Conservation (phyloP, 2,329 filamentous ascomycete species). For the Diaporthe vaccinii region DNA sequence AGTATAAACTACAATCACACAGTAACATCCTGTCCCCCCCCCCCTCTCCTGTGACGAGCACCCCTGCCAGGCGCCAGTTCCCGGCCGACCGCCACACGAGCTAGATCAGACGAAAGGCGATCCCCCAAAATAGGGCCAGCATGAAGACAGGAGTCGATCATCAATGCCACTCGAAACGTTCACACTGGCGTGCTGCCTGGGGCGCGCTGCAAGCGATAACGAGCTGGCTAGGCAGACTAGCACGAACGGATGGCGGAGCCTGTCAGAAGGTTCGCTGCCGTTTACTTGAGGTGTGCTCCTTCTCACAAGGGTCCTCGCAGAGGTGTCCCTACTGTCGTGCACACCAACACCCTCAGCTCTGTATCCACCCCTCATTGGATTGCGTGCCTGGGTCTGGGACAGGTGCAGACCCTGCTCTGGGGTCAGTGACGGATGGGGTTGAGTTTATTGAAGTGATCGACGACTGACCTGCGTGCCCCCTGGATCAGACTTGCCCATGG, state of each 20-base stretch:
- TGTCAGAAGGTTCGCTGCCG: neutral
- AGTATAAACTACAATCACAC: neutral
- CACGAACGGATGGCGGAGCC: constrained; percentile 31
- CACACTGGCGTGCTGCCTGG: neutral
- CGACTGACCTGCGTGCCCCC: neutral
- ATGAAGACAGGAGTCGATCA: constrained; percentile 30
- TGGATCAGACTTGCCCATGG: neutral
- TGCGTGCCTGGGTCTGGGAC: neutral
- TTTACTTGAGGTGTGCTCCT: neutral
- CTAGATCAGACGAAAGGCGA: constrained; percentile 18
- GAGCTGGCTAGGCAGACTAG: neutral
- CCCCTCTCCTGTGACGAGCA: neutral
- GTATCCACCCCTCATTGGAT: neutral
- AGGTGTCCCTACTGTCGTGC: neutral
- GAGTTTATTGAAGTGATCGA: neutral
- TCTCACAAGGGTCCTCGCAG: neutral
- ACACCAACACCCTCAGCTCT: neutral
- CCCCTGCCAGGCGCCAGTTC: constrained; percentile 7
- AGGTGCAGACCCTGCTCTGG: neutral
- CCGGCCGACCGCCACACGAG: neutral
- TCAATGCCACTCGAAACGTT: constrained; percentile 30
- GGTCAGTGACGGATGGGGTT: neutral
- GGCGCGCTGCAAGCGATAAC: neutral
- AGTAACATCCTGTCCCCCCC: neutral
- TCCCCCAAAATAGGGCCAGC: constrained; percentile 1